Percentiles rank a stretch among this genome's conserved stretches.
These are phyloP conservation scores for Cylindrotheca closterium DNA, from an alignment of 108 stramenopile genomes.

Conservation along the genomic window DNA sequence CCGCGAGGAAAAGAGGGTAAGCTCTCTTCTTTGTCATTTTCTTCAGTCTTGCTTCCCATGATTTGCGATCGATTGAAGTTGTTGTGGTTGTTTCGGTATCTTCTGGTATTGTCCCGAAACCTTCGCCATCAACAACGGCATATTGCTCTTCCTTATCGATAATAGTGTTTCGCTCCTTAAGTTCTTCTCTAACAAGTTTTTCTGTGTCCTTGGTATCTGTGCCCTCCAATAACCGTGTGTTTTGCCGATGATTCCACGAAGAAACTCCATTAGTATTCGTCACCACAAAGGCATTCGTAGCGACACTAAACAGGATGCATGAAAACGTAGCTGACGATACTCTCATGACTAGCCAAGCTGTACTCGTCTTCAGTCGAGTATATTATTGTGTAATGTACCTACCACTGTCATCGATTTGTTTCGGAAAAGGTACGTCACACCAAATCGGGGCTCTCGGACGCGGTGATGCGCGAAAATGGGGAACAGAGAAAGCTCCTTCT, in stretches of 20 bases:
- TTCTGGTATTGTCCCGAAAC: constrained; percentile 5
- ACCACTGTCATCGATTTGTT: too few relatives aligned
- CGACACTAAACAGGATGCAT: not conserved
- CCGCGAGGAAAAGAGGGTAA: constrained; percentile 81
- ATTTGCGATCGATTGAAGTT: not conserved
- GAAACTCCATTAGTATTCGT: not conserved
- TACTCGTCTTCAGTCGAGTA: too few relatives aligned
- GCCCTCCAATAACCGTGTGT: not conserved
- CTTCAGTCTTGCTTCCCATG: constrained; percentile 38
- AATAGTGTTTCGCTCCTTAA: constrained; percentile 42
- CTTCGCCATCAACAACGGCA: constrained; percentile 32
- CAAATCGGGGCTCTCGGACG: too few relatives aligned
- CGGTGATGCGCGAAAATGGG: too few relatives aligned
- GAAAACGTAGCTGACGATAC: not conserved
- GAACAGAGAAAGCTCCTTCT: too few relatives aligned
- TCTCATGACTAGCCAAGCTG: too few relatives aligned
- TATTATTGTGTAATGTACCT: too few relatives aligned
- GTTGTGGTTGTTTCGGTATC: not conserved
- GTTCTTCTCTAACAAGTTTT: constrained; percentile 44
- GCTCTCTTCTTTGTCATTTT: constrained; percentile 65
- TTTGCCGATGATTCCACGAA: not conserved
- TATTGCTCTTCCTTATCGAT: constrained; percentile 49
- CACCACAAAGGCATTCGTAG: not conserved
- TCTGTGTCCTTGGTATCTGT: constrained; percentile 26
- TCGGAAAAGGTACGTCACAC: too few relatives aligned